These are phyloP conservation scores for Dendrothele bispora DNA, from an alignment of 768 basidiomycete genomes.

Conservation along the genomic window DNA sequence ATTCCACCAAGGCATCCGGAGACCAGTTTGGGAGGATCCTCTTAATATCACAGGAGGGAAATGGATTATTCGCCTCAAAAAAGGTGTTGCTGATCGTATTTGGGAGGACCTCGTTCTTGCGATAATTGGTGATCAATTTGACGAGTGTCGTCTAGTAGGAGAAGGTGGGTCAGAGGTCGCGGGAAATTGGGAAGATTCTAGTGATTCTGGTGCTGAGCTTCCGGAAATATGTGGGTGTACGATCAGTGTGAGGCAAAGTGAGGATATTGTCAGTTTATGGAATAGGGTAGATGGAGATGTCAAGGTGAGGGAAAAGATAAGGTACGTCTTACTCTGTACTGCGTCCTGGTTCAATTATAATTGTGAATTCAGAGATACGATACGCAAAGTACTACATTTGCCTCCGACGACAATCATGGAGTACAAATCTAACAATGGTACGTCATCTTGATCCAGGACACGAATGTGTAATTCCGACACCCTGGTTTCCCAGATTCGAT, in stretches of 20 bases:
- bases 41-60: slow-evolving; percentile 86
- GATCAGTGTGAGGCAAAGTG: slow-evolving; percentile 88
- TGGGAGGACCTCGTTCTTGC: slow-evolving; percentile 91
- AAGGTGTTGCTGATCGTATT: slow-evolving; percentile 85
- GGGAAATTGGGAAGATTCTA: slow-evolving; percentile 36
- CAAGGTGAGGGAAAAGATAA: slow-evolving; percentile 77
- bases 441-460: slow-evolving; percentile 16
- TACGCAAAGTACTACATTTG: slow-evolving; percentile 73
- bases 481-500: slow-evolving; percentile 62
- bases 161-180: slow-evolving; percentile 26
- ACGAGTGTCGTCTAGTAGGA: slow-evolving; percentile 53
- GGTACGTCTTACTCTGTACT: slow-evolving; percentile 48
- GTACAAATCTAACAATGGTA: slow-evolving; percentile 92
- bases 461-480: too few relatives aligned
- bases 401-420: slow-evolving; percentile 84
- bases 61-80: slow-evolving; percentile 92
- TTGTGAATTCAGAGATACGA: slow-evolving; percentile 60
- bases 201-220: slow-evolving; percentile 45
- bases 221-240: slow-evolving; percentile 95
- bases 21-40: slow-evolving; percentile 97
- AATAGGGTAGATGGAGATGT: slow-evolving; percentile 79
- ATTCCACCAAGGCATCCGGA: slow-evolving; percentile 81
- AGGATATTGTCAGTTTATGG: slow-evolving; percentile 95
- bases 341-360: slow-evolving; percentile 4
- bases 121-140: slow-evolving; percentile 89